These are phyloP conservation scores for Volvox reticuliferus DNA, from an alignment of 139 green algal species.

Conservation along the genomic window DNA sequence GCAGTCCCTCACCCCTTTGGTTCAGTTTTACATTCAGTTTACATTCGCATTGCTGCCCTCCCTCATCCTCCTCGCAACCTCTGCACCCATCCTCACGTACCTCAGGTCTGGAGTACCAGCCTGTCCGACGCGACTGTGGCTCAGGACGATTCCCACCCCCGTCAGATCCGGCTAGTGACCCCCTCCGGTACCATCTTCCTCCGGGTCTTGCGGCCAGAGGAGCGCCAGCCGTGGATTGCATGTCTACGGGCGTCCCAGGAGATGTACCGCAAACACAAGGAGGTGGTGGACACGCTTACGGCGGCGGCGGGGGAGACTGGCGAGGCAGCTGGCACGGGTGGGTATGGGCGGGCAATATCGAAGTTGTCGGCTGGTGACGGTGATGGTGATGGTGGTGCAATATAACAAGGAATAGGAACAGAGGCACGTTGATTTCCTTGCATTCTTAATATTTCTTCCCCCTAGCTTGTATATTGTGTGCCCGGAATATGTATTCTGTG, in stretches of 20 bases:
- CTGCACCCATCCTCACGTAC: not conserved
- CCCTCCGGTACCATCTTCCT: constrained; percentile 58
- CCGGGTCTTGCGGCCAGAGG: constrained; percentile 43
- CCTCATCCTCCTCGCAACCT: not conserved
- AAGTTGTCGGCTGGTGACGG: too few species aligned
- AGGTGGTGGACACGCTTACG: constrained; percentile 42
- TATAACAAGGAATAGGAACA: too few species aligned
- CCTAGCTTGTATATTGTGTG: too few species aligned
- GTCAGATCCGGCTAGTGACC: constrained; percentile 56
- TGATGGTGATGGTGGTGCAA: too few species aligned
- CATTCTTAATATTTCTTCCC: too few species aligned
- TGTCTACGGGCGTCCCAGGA: constrained; percentile 44
- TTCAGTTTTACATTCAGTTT: too few species aligned
- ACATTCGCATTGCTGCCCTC: not conserved
- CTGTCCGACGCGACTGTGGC: constrained; percentile 40
- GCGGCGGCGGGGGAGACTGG: constrained; percentile 17
- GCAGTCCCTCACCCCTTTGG: too few species aligned
- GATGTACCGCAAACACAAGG: constrained; percentile 49
- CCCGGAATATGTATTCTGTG: too few species aligned
- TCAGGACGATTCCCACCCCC: constrained; percentile 41
- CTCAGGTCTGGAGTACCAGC: constrained; percentile 55
- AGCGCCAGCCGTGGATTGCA: constrained; percentile 51
- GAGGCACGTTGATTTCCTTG: too few species aligned
- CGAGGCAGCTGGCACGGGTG: not conserved
- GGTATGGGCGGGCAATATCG: not conserved